Base-by-base conservation (phyloP, 306 rosid genomes). In the Trifolium repens region DNA sequence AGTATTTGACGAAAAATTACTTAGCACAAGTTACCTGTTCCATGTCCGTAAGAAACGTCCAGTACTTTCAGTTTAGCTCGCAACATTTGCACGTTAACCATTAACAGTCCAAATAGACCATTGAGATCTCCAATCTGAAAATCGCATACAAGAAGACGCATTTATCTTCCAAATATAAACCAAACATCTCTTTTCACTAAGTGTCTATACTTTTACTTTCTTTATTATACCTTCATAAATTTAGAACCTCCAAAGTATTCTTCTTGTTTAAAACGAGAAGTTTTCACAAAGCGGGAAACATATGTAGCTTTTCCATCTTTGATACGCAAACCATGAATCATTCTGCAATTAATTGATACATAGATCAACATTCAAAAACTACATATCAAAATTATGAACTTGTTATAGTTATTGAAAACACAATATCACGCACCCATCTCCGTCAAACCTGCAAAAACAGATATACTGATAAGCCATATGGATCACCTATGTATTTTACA, bases 251-350 rank as follows among this genome's bases (percentile, higher is more conserved):
- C 91, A 80, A 94, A 94, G 81, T 77, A 81, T 74, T 87, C 96
- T 88, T 94, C 96, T 84, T 94, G 98, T 87, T 85, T 94, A 74
- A 94, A 77, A 62, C 94, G 93, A 11, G 98, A 91, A 49, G 98
- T 91, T 82, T 58, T 85, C 44, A 94, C 91, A 69, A 78, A 94
- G 35, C 96, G 98, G 54, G 98, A 91, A 65, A 90, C 97, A 81
- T 91, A 90, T 32, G 90, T 50, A 32, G 96, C 97, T 84, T 89
- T 94, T 64, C 98, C 98, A 84, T 94, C 91, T 85, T 91, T 91
- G 86, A 94, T 90, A 46, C 96, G 96, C 86, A 94, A 57, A 72
- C 98, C 98, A 81, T 94, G 97, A 72, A 94, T 83, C 97, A 94
- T 94, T 89, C 97, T 94, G 88, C 86, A 85, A 61, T 52, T 49